Conservation (phyloP, 1,284 basidiomycete species). For the Leccinum ponderosum region DNA sequence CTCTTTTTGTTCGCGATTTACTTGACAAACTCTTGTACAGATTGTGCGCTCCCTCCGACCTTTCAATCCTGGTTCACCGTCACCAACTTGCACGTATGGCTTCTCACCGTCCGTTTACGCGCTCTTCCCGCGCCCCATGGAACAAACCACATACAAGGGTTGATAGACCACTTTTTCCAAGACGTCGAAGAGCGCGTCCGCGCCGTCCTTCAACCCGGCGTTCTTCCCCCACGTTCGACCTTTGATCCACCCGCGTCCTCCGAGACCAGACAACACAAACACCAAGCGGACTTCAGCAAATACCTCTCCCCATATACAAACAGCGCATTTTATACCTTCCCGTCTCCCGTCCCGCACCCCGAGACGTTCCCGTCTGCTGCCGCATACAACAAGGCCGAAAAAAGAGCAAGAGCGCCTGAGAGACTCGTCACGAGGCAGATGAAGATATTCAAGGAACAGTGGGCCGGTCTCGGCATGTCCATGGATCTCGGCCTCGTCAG, state of each 20-base stretch:
- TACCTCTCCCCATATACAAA: slow-evolving; percentile 26
- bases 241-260: slow-evolving; percentile 20
- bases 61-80: slow-evolving; percentile 99
- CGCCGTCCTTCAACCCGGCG: slow-evolving; percentile 66
- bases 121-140: slow-evolving; percentile 74
- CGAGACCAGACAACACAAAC: slow-evolving; percentile 5
- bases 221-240: slow-evolving; percentile 27
- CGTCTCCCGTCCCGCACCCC: slow-evolving; percentile 36
- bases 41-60: slow-evolving; percentile 86
- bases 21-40: slow-evolving; percentile 35
- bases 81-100: slow-evolving; percentile 92
- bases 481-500: slow-evolving; percentile 80
- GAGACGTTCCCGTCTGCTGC: slow-evolving; percentile 23
- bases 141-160: slow-evolving; percentile 69
- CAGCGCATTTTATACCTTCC: slow-evolving; percentile 52
- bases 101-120: slow-evolving; percentile 87
- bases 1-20: background rate
- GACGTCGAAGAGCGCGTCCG: slow-evolving; percentile 93
- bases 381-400: slow-evolving; percentile 31
- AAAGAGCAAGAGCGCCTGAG: slow-evolving; percentile 63
- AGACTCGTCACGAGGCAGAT: slow-evolving; percentile 87
- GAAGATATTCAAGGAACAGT: slow-evolving; percentile 92
- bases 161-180: slow-evolving; percentile 96
- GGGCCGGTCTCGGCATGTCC: slow-evolving; percentile 81
- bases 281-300: slow-evolving; percentile 11